Conservation (phyloP, 164 flowering plant species). For the Berberis vulgaris region DNA sequence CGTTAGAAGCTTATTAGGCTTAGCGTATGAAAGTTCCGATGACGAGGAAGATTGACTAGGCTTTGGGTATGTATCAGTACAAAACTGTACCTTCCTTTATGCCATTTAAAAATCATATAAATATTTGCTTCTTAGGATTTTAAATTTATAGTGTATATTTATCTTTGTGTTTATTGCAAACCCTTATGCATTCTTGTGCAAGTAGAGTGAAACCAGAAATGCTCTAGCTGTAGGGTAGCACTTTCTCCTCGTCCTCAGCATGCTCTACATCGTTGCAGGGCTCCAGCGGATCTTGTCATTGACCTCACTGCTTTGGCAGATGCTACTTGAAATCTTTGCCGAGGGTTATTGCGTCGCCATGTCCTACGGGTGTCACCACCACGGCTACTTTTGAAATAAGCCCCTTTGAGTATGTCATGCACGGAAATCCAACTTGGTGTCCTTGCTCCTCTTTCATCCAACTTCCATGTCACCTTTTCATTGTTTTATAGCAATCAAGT, state of each 20-base stretch:
- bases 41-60: conserved; percentile 32
- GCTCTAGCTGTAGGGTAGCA: background rate
- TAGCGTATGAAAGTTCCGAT: conserved; percentile 79
- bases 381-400: conserved; percentile 11
- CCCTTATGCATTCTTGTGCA: background rate
- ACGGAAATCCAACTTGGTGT: conserved; percentile 30
- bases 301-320: conserved; percentile 13
- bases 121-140: background rate
- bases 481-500: background rate
- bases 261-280: conserved; percentile 9
- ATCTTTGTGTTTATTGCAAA: background rate
- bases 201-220: background rate
- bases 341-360: conserved; percentile 9
- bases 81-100: conserved; percentile 4
- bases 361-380: background rate
- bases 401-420: conserved; percentile 17
- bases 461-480: conserved; percentile 44
- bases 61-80: conserved; percentile 2
- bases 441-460: conserved; percentile 2
- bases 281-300: conserved; percentile 20
- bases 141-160: background rate
- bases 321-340: conserved; percentile 15
- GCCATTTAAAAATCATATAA: background rate
- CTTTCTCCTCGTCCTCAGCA: conserved; percentile 7
- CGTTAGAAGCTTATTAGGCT: conserved; percentile 50